A percentile compares a stretch with the other conserved stretches of the same genome.
Conservation (phyloP, 78 protist genomes). For the Isochrysis galbana region DNA sequence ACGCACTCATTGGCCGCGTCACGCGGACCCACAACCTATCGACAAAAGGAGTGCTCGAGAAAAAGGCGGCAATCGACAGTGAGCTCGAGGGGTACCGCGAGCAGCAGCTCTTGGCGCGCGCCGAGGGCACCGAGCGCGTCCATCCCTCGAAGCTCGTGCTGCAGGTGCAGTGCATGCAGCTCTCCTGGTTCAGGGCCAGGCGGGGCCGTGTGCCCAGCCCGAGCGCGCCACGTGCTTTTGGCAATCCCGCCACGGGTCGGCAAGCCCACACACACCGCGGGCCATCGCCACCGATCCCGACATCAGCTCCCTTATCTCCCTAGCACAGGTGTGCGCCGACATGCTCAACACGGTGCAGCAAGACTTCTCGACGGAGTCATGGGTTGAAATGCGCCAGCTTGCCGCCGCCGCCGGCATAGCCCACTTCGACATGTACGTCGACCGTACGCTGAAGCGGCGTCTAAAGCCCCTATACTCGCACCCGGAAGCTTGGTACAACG, state of each 20-base stretch:
- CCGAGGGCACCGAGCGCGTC: background rate
- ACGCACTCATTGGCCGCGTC: background rate
- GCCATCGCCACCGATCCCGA: too few relatives aligned
- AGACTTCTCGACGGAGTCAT: background rate
- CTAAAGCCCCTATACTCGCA: background rate
- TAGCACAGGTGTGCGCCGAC: background rate
- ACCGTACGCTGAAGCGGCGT: background rate
- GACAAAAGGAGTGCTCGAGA: background rate
- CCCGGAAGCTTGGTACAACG: background rate
- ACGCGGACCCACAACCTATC: background rate
- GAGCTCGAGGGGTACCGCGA: background rate
- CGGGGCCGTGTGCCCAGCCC: too few relatives aligned
- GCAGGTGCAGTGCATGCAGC: too few relatives aligned
- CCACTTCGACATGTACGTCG: background rate
- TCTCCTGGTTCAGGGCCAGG: too few relatives aligned
- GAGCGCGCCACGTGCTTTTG: too few relatives aligned
- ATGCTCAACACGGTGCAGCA: background rate
- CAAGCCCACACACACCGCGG: too few relatives aligned
- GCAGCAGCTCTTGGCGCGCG: background rate
- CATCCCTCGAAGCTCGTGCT: background rate
- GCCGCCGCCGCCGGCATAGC: background rate
- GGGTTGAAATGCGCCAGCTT: background rate
- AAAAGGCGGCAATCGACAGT: background rate
- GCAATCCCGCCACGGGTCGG: too few relatives aligned
- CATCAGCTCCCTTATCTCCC: too few relatives aligned